Percentiles rank a stretch among this genome's conserved stretches.
Conservation (phyloP, 768 basidiomycete species). For the Ramaria rubella region DNA sequence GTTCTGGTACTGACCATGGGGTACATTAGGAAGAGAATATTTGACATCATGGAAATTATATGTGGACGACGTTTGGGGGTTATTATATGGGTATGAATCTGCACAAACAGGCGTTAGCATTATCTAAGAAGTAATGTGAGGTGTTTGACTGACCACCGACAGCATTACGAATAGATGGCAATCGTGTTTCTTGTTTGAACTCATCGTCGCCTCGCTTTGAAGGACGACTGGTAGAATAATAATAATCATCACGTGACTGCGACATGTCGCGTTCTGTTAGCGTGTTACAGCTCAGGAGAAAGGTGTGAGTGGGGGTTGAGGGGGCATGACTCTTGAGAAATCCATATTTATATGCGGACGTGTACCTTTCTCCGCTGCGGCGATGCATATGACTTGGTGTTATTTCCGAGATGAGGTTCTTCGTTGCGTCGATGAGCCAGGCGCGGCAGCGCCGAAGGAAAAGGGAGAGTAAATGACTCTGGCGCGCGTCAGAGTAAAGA, state of each 20-base stretch:
- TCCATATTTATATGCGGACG: background rate
- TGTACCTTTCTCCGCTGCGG: background rate
- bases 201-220: background rate
- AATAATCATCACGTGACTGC: background rate
- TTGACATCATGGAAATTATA: background rate
- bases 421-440: background rate
- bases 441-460: background rate
- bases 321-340: background rate
- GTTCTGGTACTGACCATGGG: too few relatives aligned
- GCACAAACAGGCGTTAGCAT: background rate
- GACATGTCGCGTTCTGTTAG: too few relatives aligned
- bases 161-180: background rate
- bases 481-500: background rate
- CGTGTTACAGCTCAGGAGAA: too few relatives aligned
- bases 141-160: background rate
- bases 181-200: background rate
- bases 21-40: background rate
- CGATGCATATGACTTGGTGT: constrained; percentile 2
- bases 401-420: background rate
- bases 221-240: background rate
- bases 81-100: background rate
- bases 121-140: background rate
- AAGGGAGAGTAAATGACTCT: constrained; percentile 1
- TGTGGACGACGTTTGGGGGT: background rate
- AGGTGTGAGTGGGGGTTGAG: background rate